phyloP scores from a whole-genome alignment of 129 eudicot genomes.

The Helichrysum umbraculigerum region DNA sequence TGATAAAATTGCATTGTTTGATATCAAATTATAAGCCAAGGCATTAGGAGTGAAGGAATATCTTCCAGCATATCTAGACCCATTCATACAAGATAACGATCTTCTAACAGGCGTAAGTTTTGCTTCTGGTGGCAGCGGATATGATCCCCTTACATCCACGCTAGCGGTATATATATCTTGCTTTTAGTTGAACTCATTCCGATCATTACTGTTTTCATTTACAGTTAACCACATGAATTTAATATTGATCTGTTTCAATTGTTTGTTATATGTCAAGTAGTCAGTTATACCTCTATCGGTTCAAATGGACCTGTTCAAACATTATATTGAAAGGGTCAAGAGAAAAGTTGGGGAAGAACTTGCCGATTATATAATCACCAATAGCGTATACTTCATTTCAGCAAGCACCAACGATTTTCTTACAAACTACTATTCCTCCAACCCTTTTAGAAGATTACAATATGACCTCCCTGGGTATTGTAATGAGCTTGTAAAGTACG shows the following conservation, averaged over 20 bases:
- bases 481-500: slow-evolving; percentile 36
- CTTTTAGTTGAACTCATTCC: neutral
- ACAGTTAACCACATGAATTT: neutral
- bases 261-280: slow-evolving; percentile 18
- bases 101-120: slow-evolving; percentile 37
- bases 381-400: slow-evolving; percentile 39
- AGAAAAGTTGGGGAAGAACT: slow-evolving; percentile 40
- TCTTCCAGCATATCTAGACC: slow-evolving; percentile 65
- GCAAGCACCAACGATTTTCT: slow-evolving; percentile 60
- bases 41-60: slow-evolving; percentile 56
- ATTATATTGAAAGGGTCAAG: slow-evolving; percentile 44
- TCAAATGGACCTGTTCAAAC: slow-evolving; percentile 49
- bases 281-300: slow-evolving; percentile 48
- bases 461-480: slow-evolving; percentile 38
- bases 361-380: slow-evolving; percentile 32
- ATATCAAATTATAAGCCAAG: slow-evolving; percentile 40
- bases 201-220: neutral
- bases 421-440: slow-evolving; percentile 30
- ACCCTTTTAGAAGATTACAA: slow-evolving; percentile 28
- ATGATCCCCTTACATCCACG: slow-evolving; percentile 56
- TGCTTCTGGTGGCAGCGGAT: slow-evolving; percentile 58
- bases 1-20: neutral
- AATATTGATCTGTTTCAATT: neutral
- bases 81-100: slow-evolving; percentile 41
- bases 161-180: slow-evolving; percentile 32